Base-by-base conservation (phyloP, 148 eudicot species). In the Fagopyrum tataricum region DNA sequence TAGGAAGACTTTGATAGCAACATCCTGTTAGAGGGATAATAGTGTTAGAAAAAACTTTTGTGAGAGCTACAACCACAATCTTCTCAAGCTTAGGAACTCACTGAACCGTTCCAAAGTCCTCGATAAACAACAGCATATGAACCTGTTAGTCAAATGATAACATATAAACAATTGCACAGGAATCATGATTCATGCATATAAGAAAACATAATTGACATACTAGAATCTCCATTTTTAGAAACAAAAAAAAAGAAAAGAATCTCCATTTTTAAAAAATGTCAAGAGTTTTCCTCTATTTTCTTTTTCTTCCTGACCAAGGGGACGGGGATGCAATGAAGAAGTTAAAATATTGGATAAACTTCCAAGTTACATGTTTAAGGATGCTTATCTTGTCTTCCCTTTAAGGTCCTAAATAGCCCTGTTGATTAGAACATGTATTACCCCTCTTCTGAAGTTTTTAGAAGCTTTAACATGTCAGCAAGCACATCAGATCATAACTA, bases 61-160 rank as follows among this genome's bases (percentile, higher is more conserved):
- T 1, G 4, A 7, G 68, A 14, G 37, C 18, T 37, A 62, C 68
- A 10, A 14, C 72, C 51, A 69, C 24, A 69, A 43, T 5, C 51
- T 69, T 69, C 51, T 42, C 72, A 43, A 43, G 51, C 48, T 71
- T 20, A 71, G 59, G 53, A 46, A 81, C 81, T 59, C 84, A 92
- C 97, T 79, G 93, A 92, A 80, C 93, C 93, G 75, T 88, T 88
- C 97, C 97, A 92, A 70, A 87, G 73, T 76, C 97, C 97, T 55
- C 78, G 96, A 74, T 88, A 87, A 23, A 92, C 97, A 78, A 79
- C 82, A 72, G 90, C 91, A 87, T 68, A 92, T 44, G 97, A 85
- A 64, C 97, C 93, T 92, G 88, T 31, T 31, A 31, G 37, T 62
- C 78, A 81, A 14, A 62, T 15, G 15, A 62, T 31, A 6, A 62